phyloP scores from a whole-genome alignment of 2,329 filamentous ascomycete species.

The Diplodia sapinea region DNA sequence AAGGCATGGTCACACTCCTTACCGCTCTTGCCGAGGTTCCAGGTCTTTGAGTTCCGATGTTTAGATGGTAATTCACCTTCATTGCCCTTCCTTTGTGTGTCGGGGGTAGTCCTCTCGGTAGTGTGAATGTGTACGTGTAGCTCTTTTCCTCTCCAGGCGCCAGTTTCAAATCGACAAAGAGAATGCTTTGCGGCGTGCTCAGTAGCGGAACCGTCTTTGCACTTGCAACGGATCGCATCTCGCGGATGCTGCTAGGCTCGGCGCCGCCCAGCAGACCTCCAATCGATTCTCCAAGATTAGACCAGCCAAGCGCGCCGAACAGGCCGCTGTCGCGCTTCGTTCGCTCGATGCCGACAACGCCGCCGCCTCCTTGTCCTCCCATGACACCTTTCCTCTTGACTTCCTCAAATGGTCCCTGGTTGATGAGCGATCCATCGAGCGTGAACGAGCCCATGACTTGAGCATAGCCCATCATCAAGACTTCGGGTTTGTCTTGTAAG shows the following conservation, averaged over 20 bases:
- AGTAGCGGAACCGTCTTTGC: conserved; percentile 87
- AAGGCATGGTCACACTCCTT: conserved; percentile 88
- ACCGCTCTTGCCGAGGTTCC: conserved; percentile 77
- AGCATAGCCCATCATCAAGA: conserved; percentile 96
- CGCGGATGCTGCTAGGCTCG: conserved; percentile 90
- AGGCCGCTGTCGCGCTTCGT: conserved; percentile 78
- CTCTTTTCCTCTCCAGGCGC: conserved; percentile 86
- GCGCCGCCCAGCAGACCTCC: conserved; percentile 84
- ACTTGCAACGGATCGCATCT: conserved; percentile 88
- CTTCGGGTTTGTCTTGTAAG: conserved; percentile 65
- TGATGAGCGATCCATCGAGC: conserved; percentile 87
- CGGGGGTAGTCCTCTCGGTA: conserved; percentile 89
- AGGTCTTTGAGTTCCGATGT: conserved; percentile 88
- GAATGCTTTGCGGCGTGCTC: conserved; percentile 92
- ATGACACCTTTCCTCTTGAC: conserved; percentile 94
- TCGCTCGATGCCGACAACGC: conserved; percentile 80
- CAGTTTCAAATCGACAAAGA: conserved; percentile 91
- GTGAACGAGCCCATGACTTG: conserved; percentile 92
- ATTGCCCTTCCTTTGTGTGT: conserved; percentile 90
- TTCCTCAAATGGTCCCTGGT: conserved; percentile 88
- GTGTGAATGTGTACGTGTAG: conserved; percentile 83
- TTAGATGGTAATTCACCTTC: conserved; percentile 88
- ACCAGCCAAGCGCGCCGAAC: conserved; percentile 85
- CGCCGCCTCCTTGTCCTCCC: conserved; percentile 79
- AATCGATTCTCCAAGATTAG: conserved; percentile 83